Evolutionary conservation across 2,329 filamentous ascomycete genomes (phyloP), one percentile per base, ranked within the genome.

Genomic region (Sporothrix pallida): DNA sequence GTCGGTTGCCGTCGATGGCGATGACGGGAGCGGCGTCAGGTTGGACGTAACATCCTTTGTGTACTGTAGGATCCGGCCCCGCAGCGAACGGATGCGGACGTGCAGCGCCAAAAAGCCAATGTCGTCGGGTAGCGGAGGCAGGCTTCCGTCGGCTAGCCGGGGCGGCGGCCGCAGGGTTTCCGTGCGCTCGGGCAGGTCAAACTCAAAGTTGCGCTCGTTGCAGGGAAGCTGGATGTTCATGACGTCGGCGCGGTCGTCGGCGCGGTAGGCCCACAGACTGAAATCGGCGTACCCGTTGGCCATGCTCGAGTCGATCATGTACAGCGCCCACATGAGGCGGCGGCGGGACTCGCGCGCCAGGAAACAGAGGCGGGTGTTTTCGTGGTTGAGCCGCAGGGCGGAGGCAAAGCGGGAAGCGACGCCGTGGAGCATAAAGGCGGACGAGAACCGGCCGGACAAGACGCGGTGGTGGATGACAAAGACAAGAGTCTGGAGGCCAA

Each of bases 21-120:
- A 69, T 6, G 67, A 54, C 26, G 67, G 46, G 17, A 42, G 26
- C 12, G 65, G 46, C 9, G 67, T 23, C 0, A 31, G 20, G 1
- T 15, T 4, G 5, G 74, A 31, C 3, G 72, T 69, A 3, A 82
- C 82, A 48, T 84, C 82, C 72, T 87, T 86, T 6, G 86, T 86
- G 73, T 86, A 87, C 75, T 88, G 86, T 76, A 87, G 81, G 20
- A 89, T 87, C 69, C 86, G 83, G 50, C 86, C 85, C 65, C 87
- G 84, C 76, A 89, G 83, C 79, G 87, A 86, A 56, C 87, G 82
- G 58, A 89, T 86, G 69, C 87, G 86, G 17, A 89, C 84, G 67
- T 89, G 87, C 44, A 89, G 83, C 2, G 87, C 87, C 23, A 88
- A 78, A 71, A 87, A 88, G 6, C 87, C 87, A 10, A 88, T 83